phyloP scores from a whole-genome alignment of 805 yeast species.

The Suhomyces prunicola region DNA sequence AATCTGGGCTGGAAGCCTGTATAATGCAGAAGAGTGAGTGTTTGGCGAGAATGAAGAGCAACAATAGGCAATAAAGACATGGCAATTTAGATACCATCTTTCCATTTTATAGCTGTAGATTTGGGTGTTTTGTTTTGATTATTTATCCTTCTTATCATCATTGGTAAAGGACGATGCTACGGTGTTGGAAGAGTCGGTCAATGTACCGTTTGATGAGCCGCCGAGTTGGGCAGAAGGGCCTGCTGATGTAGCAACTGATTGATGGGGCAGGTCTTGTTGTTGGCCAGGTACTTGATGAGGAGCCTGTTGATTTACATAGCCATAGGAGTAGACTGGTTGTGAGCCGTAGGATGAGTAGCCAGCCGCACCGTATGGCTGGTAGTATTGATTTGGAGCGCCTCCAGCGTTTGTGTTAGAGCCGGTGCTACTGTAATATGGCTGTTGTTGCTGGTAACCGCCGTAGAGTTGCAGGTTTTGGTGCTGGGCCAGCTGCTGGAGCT shows the following conservation, averaged over 20 bases:
- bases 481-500: conserved; percentile 3
- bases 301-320: conserved; percentile 1
- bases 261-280: conserved; percentile 2
- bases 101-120: not conserved
- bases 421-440: conserved; percentile 4
- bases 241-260: not conserved
- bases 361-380: conserved; percentile 14
- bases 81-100: not conserved
- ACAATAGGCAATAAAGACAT: not conserved
- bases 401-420: conserved; percentile 5
- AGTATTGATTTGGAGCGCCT: conserved; percentile 16
- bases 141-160: conserved; percentile 2
- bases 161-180: not conserved
- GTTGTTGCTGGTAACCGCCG: not conserved
- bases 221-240: not conserved
- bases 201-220: not conserved
- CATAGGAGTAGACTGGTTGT: conserved; percentile 15
- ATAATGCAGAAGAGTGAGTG: not conserved
- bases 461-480: conserved; percentile 5
- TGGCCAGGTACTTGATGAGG: conserved; percentile 3
- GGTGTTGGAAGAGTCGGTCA: not conserved
- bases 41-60: not conserved
- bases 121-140: not conserved
- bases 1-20: not conserved
- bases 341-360: conserved; percentile 14